phyloP scores from a whole-genome alignment of 257 asterid genomes.

The Solanum lycopersicoides region DNA sequence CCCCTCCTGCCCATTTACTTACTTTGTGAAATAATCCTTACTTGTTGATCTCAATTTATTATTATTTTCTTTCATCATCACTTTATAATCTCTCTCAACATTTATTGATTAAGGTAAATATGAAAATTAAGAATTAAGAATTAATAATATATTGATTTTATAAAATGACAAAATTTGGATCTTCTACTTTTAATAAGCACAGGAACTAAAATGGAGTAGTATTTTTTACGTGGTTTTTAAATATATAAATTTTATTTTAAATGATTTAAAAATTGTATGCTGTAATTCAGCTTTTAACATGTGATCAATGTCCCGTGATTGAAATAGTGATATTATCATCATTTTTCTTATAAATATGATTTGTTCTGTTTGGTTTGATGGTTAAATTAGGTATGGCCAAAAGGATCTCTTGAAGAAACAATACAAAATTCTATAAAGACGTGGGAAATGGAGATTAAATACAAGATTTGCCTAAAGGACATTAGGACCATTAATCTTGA shows the following conservation, averaged over 20 bases:
- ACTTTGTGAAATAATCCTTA: background rate
- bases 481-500: constrained; percentile 63
- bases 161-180: background rate
- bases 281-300: background rate
- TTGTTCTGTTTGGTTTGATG: background rate
- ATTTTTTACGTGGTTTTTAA: too few relatives aligned
- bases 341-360: too few relatives aligned
- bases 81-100: background rate
- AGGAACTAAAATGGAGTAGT: too few relatives aligned
- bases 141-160: too few relatives aligned
- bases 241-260: too few relatives aligned
- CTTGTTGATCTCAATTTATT: background rate
- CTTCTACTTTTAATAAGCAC: background rate
- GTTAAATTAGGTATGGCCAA: background rate
- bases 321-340: background rate
- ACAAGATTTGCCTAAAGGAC: constrained; percentile 15
- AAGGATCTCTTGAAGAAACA: background rate
- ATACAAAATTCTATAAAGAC: background rate
- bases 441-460: background rate
- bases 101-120: too few relatives aligned
- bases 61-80: background rate
- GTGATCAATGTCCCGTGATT: background rate
- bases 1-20: background rate
- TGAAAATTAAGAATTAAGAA: too few relatives aligned
- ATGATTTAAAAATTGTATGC: background rate